Evolutionary conservation across 169 alveolate genomes (phyloP).

Genomic region (Amoebophrya sp.): DNA sequence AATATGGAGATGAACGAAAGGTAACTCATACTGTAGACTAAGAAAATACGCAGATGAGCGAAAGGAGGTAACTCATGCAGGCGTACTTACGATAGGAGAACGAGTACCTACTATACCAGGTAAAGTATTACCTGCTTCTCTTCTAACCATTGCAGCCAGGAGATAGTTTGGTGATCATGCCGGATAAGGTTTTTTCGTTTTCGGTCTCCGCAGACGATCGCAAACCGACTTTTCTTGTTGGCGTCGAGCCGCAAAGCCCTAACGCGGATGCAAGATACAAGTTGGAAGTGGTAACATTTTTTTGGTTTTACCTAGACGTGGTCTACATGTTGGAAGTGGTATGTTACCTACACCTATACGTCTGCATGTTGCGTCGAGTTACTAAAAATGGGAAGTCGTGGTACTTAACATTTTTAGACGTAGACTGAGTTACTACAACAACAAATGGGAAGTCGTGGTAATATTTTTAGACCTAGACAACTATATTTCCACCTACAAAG

Average conservation of each 20-base stretch:
- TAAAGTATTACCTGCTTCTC: background rate
- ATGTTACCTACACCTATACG: background rate
- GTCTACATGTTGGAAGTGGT: background rate
- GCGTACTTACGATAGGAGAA: background rate
- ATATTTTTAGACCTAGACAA: too few relatives aligned
- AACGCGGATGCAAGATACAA: background rate
- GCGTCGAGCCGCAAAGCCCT: background rate
- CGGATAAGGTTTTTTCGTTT: background rate
- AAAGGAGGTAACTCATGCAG: background rate
- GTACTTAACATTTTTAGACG: background rate
- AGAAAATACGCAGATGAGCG: background rate
- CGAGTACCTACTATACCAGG: background rate
- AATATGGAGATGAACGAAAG: too few relatives aligned
- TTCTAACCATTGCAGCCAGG: too few relatives aligned
- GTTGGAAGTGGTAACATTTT: background rate
- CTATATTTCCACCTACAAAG: too few relatives aligned
- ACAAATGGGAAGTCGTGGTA: too few relatives aligned
- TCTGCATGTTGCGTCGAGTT: background rate
- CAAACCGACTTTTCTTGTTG: background rate
- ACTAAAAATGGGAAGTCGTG: background rate
- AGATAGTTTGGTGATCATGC: background rate
- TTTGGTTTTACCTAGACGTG: background rate
- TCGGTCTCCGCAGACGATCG: background rate
- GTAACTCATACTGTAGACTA: too few relatives aligned
- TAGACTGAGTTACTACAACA: background rate